These are phyloP conservation scores for Schizophyllum amplum DNA, from an alignment of 1,284 basidiomycete genomes.

Conservation along the genomic window DNA sequence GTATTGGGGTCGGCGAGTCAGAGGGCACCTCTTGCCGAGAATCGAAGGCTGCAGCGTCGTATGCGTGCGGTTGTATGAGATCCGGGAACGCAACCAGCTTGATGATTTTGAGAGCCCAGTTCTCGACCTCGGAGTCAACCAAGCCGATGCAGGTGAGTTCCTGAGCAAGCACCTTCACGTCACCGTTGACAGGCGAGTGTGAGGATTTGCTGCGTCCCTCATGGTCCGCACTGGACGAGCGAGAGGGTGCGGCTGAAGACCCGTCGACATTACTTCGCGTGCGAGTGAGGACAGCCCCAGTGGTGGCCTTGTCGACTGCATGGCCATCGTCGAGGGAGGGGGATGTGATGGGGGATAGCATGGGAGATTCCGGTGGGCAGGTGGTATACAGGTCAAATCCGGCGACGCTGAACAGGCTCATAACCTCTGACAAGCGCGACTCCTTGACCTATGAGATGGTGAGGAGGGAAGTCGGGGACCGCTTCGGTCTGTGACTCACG, in stretches of 20 bases:
- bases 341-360: conserved; percentile 28
- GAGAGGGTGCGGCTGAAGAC: background rate
- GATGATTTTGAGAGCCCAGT: conserved; percentile 66
- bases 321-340: conserved; percentile 27
- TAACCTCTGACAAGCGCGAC: conserved; percentile 51
- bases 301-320: conserved; percentile 27
- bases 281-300: conserved; percentile 8
- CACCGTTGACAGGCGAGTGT: conserved; percentile 37
- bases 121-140: conserved; percentile 54
- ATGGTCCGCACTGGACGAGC: background rate
- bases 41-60: background rate
- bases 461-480: background rate
- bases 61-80: conserved; percentile 36
- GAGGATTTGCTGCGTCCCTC: conserved; percentile 28
- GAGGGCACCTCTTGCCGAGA: conserved; percentile 6
- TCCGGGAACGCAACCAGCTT: conserved; percentile 70
- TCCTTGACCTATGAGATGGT: conserved; percentile 48
- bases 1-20: conserved; percentile 4
- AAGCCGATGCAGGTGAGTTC: conserved; percentile 52
- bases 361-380: conserved; percentile 30
- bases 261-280: background rate
- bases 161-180: conserved; percentile 42
- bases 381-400: conserved; percentile 67
- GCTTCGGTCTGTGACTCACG: conserved; percentile 31
- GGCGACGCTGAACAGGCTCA: conserved; percentile 47